Base-by-base conservation (phyloP, 495 filamentous ascomycete genomes). In the Penicillium coprophilum region DNA sequence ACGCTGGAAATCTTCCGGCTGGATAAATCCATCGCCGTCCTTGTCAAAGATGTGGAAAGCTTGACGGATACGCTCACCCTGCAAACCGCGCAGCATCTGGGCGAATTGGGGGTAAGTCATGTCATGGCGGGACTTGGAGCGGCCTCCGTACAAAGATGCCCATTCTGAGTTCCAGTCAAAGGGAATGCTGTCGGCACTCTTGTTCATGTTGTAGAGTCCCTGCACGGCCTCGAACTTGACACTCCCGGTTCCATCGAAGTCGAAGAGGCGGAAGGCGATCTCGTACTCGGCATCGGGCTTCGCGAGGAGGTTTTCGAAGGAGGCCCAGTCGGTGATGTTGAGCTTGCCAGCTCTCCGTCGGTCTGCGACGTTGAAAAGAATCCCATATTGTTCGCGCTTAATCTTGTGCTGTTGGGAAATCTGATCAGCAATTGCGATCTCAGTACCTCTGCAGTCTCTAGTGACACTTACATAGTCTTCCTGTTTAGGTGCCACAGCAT, bases 271-370 rank as follows among this genome's bases (percentile, higher is more conserved):
- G 76, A 97, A 98, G 5, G 92, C 93, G 60, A 98, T 97, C 74
- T 98, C 92, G 70, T 98, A 98, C 71, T 98, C 95, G 65, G 94
- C 95, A 60, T 97, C 94, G 58, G 94, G 91, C 69, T 96, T 97
- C 48, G 82, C 81, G 34, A 98, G 84, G 52, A 98, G 84, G 76
- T 96, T 93, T 72, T 96, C 88, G 69, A 97, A 98, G 44, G 86
- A 87, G 13, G 80, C 85, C 92, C 92, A 98, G 72, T 98, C 94
- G 57, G 84, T 79, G 27, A 98, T 71, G 57, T 70, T 89, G 31
- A 98, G 77, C 62, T 82, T 85, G 53, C 91, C 91, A 21, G 74
- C 74, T 50, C 78, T 82, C 43, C 81, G 81, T 48, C 89, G 82
- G 71, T 98, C 94, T 57, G 94, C 94, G 31, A 98, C 86, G 52